A percentile compares a stretch with the other conserved stretches of the same genome.
Evolutionary conservation across 2,329 filamentous ascomycete species (phyloP).

Genomic region (Colletotrichum destructivum): DNA sequence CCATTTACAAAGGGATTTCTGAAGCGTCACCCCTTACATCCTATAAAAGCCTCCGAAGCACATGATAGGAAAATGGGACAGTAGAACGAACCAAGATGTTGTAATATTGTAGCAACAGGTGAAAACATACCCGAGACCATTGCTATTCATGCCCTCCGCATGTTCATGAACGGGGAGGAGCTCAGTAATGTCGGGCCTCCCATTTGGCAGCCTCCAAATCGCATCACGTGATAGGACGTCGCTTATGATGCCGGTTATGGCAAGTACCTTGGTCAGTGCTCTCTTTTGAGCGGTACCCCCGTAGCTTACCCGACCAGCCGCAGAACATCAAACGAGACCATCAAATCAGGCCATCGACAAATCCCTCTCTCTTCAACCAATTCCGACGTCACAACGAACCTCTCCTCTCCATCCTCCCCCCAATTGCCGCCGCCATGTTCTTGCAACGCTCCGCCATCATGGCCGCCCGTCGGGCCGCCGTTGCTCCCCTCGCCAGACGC

Average conservation of each 20-base stretch:
- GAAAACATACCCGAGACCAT: neutral
- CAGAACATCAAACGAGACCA: constrained; percentile 47
- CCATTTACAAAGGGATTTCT: neutral
- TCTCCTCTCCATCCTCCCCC: constrained; percentile 38
- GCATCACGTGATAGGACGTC: constrained; percentile 37
- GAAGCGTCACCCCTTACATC: neutral
- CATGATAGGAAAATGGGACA: neutral
- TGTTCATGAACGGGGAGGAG: neutral
- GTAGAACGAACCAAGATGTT: neutral
- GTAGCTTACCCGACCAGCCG: constrained; percentile 42
- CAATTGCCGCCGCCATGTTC: constrained; percentile 67
- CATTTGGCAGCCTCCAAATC: constrained; percentile 13
- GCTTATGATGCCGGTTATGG: constrained; percentile 43
- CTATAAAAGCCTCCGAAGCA: no score
- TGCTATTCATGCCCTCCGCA: neutral
- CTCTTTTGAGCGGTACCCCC: constrained; percentile 33
- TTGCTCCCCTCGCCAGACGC: constrained; percentile 68
- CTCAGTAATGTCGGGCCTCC: constrained; percentile 33
- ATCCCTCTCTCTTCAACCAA: constrained; percentile 58
- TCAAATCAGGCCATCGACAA: constrained; percentile 65
- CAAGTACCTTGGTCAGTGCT: constrained; percentile 44
- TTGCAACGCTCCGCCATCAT: constrained; percentile 74
- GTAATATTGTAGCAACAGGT: neutral
- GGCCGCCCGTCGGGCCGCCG: constrained; percentile 73
- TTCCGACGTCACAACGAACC: constrained; percentile 42